A percentile compares a stretch with the other conserved stretches of the same genome.
These are phyloP conservation scores for Polytrichum commune DNA, from an alignment of 225 moss, liverwort and hornwort genomes.

Conservation along the genomic window DNA sequence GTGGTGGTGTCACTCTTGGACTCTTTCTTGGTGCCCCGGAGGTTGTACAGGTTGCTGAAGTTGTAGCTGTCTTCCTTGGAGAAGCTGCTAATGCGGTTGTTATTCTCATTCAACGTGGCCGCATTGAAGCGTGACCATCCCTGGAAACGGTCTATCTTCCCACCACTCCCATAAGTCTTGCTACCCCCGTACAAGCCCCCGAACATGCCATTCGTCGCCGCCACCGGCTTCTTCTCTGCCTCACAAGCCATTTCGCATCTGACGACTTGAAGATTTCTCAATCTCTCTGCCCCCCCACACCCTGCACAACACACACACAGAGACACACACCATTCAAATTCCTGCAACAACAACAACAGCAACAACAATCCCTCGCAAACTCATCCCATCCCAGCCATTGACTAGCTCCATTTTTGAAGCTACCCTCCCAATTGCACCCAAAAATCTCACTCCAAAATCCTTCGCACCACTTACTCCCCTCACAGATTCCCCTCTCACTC, in stretches of 20 bases:
- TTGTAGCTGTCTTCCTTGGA: conserved; percentile 45
- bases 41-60: conserved; percentile 30
- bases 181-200: conserved; percentile 18
- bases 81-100: conserved; percentile 49
- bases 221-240: conserved; percentile 27
- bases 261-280: not conserved
- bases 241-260: conserved; percentile 38
- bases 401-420: too few relatives aligned
- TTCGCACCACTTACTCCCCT: too few relatives aligned
- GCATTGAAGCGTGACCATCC: conserved; percentile 67
- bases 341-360: too few relatives aligned
- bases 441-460: too few relatives aligned
- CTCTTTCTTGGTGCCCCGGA: conserved; percentile 9
- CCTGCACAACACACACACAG: too few relatives aligned
- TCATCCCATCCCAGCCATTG: too few relatives aligned
- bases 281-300: too few relatives aligned
- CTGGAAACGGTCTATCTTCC: conserved; percentile 56
- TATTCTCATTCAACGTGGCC: conserved; percentile 26
- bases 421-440: too few relatives aligned
- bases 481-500: too few relatives aligned
- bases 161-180: conserved; percentile 26
- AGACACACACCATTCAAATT: too few relatives aligned
- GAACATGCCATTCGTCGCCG: conserved; percentile 11
- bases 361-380: too few relatives aligned
- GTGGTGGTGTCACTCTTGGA: too few relatives aligned